phyloP scores from a whole-genome alignment of 768 basidiomycete genomes.

The Austroboletus eburneus region DNA sequence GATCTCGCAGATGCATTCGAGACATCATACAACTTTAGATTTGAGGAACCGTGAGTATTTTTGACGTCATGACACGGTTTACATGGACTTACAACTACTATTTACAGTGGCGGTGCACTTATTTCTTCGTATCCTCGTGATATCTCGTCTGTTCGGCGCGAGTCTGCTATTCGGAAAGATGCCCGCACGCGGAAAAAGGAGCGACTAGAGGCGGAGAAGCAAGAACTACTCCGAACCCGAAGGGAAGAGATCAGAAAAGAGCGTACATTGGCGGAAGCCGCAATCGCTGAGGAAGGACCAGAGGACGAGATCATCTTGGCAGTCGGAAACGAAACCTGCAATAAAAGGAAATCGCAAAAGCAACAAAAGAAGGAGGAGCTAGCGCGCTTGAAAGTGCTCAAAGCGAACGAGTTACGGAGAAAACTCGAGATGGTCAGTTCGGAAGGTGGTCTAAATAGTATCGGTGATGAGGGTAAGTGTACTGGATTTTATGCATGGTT shows the following conservation, averaged over 20 bases:
- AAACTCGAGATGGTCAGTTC: constrained; percentile 70
- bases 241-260: constrained; percentile 76
- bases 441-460: constrained; percentile 56
- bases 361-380: constrained; percentile 62
- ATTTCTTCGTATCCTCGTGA: constrained; percentile 78
- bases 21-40: constrained; percentile 96
- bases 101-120: constrained; percentile 53
- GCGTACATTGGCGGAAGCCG: constrained; percentile 54
- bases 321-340: constrained; percentile 60
- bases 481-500: neutral
- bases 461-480: constrained; percentile 25
- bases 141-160: constrained; percentile 61
- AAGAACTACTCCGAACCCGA: constrained; percentile 74
- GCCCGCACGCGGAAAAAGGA: constrained; percentile 75
- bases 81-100: neutral
- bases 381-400: constrained; percentile 74
- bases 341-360: constrained; percentile 28
- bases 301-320: constrained; percentile 41
- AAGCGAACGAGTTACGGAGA: constrained; percentile 73
- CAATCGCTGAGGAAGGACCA: constrained; percentile 66
- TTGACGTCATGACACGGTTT: neutral
- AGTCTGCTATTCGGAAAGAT: constrained; percentile 76
- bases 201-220: constrained; percentile 62
- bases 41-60: constrained; percentile 83
- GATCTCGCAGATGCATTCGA: constrained; percentile 91